Conservation (phyloP, 352 stramenopile genomes). For the Globisporangium okanoganense region DNA sequence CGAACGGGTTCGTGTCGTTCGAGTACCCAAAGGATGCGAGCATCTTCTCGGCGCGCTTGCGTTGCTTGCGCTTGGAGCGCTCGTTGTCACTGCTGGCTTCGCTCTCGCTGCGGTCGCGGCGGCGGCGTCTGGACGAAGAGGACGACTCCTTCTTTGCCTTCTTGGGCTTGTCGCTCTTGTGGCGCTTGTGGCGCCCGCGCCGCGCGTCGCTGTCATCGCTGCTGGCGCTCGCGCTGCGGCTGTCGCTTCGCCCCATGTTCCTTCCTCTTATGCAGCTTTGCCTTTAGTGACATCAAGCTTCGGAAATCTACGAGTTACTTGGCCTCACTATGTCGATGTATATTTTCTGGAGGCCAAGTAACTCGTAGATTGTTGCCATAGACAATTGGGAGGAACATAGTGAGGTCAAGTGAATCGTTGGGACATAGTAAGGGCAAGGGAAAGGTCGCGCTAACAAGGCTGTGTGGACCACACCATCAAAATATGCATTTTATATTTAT, state of each 20-base stretch:
- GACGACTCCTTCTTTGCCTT: not conserved
- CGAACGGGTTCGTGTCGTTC: slow-evolving; percentile 99
- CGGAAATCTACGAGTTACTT: too few species aligned
- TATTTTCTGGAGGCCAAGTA: too few species aligned
- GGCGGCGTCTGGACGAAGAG: not conserved
- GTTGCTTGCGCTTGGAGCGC: slow-evolving; percentile 49
- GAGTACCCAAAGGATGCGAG: slow-evolving; percentile 93
- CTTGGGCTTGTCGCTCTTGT: not conserved
- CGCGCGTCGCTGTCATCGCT: slow-evolving; percentile 1
- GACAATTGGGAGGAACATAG: too few species aligned
- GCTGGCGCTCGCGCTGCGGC: slow-evolving; percentile 7
- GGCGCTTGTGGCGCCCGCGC: slow-evolving; percentile 4
- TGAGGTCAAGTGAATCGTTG: too few species aligned
- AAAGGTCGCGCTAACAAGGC: too few species aligned
- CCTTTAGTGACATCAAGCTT: not conserved
- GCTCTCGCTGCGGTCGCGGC: not conserved
- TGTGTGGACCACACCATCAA: not conserved
- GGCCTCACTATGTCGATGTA: too few species aligned
- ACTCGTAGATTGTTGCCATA: too few species aligned
- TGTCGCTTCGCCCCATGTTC: slow-evolving; percentile 10
- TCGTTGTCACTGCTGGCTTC: slow-evolving; percentile 23
- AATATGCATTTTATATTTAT: not conserved
- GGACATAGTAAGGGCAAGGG: too few species aligned
- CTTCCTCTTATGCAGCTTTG: not conserved
- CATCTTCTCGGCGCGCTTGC: slow-evolving; percentile 73